Evolutionary conservation across 306 rosid species (phyloP).

Genomic region (Rosa multiflora): DNA sequence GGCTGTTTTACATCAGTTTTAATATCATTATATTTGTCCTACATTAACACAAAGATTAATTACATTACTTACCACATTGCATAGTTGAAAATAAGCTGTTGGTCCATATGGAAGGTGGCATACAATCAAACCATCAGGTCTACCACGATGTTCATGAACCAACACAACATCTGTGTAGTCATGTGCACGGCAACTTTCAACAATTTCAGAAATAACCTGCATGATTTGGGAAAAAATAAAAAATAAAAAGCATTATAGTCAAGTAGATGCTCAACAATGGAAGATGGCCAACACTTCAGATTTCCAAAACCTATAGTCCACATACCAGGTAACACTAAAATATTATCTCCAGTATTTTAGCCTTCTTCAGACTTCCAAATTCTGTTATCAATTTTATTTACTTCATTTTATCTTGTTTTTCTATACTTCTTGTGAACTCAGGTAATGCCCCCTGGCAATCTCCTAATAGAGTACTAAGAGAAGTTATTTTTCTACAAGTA

Average conservation of each 20-base stretch:
- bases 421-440: background rate
- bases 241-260: background rate
- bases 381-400: background rate
- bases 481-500: background rate
- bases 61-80: conserved; percentile 69
- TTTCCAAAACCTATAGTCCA: background rate
- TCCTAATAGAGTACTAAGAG: background rate
- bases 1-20: conserved; percentile 2
- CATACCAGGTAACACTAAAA: background rate
- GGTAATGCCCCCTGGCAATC: background rate
- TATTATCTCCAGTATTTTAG: background rate
- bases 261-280: background rate
- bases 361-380: background rate
- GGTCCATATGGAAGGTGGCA: conserved; percentile 93
- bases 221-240: background rate
- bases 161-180: conserved; percentile 83
- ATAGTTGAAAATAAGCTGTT: conserved; percentile 86
- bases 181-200: conserved; percentile 82
- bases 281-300: conserved; percentile 3
- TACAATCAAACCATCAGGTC: conserved; percentile 84
- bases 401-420: background rate
- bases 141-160: conserved; percentile 96
- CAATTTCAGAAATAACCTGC: conserved; percentile 88
- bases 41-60: background rate
- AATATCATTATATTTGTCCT: background rate